Evolutionary conservation across 768 basidiomycete genomes (phyloP), one percentile per base, ranked within the genome.

Genomic region (Termitomyces sp.): DNA sequence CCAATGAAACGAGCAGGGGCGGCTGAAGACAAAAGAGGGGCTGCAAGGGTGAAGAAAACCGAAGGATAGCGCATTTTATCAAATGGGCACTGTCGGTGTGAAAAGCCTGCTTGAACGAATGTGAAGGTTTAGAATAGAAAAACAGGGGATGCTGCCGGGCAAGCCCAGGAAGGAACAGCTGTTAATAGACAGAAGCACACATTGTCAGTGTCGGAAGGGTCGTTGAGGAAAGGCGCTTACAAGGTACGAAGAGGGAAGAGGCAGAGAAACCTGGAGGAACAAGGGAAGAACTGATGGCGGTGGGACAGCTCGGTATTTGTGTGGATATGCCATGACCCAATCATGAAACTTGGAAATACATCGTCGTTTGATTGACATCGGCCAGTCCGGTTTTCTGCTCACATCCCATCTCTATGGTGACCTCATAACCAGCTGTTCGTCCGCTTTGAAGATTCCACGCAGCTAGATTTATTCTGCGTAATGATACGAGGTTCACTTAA

Each of bases 121-220:
- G 69, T 69, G 64, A 68, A 70, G 61, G 61, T 70, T 72, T 66
- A 64, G 70, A 70, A 68, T 62, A 66, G 69, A 73, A 68, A 69
- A 73, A 61, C 74, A 80, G 76, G 81, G 76, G 82, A 81, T 79
- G 86, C 88, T 74, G 78, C 87, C 85, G 76, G 86, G 87, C 87
- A 83, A 76, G 79, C 85, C 86, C 81, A 78, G 75, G 39, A 76
- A 82, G 72, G 75, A 78, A 76, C 71, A 75, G 69, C 74, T 75
- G 54, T n/a, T 30, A 63, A 61, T 6, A 15, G 16, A 45, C 4
- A 6, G 51, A 55, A 41, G 27, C 52, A 61, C 53, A 42, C 53
- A 22, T 45, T 20, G 57, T 63, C 31, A 66, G 60, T 36, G 33
- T 18, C 18, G 11, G 27, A 31, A 27, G 9, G 37, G 24, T 53